Base-by-base conservation (phyloP, 257 asterid species). In the Solanum peruvianum region DNA sequence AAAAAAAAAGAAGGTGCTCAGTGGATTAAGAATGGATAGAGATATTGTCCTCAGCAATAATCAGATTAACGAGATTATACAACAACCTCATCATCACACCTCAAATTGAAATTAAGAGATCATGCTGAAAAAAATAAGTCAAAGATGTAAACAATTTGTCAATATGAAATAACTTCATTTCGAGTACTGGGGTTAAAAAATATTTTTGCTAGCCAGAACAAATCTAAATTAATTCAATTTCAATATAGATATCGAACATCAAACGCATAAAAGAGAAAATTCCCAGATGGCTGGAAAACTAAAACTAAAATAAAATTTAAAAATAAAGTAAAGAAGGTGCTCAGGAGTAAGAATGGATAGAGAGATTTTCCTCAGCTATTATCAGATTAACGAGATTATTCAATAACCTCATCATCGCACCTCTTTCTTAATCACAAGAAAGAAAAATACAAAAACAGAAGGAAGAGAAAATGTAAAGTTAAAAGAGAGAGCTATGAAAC, bases 341-440 rank as follows among this genome's bases (percentile, higher is more conserved):
- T 88, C 92, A 88, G 33, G 45, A 72, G 1, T 44, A 20, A 44
- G 91, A 90, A 89, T 90, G 92, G 92, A 69, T 69, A 31, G 76
- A 29, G 41, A 14, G 23, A 25, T 29, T 69, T 3, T 69, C 76
- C 76, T 69, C 76, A 69, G 18, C 18, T 14, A 29, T 29, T 9
- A 69, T 69, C 76, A 69, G 76, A 69, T 69, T 69, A 69, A 69
- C 76, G 76, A 69, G 76, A 69, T 69, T 31, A 69, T 7, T 69
- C 41, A 69, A 69, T 16, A 31, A 67, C 37, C 41, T 69, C 76
- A 69, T 69, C 76, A 69, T 69, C 23, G 41, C 76, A 69, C 76
- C 76, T 69, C 11, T 18, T 11, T 64, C 31, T 11, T n/a, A 9
- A 64, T n/a, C 33, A 64, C 21, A 49, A 11, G 4, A 29, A 14